Conservation (phyloP, 805 yeast genomes). For the Helenozyma rhizophorensis region DNA sequence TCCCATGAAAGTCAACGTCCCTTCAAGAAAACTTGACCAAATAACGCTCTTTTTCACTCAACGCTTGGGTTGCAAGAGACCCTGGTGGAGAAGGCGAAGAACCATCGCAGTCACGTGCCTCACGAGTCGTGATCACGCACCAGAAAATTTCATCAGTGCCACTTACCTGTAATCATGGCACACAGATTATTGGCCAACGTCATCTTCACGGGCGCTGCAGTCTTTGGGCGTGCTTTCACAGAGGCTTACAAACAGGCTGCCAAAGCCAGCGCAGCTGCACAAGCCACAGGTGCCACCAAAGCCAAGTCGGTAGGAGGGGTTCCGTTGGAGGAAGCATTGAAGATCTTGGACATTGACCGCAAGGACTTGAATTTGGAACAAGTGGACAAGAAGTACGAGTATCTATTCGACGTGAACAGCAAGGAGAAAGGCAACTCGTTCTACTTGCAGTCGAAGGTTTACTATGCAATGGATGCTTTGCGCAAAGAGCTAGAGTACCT, state of each 20-base stretch:
- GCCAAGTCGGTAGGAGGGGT: constrained; percentile 70
- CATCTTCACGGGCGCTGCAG: constrained; percentile 89
- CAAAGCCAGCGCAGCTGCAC: constrained; percentile 72
- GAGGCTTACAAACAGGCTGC: constrained; percentile 98
- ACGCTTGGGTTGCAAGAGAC: too few species aligned
- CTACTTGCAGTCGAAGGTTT: constrained; percentile 88
- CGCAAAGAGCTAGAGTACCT: constrained; percentile 68
- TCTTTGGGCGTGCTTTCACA: constrained; percentile 92
- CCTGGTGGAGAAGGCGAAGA: too few species aligned
- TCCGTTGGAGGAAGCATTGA: constrained; percentile 83
- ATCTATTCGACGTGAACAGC: constrained; percentile 81
- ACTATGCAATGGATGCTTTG: constrained; percentile 88
- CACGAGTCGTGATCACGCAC: constrained; percentile 1
- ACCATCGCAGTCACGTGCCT: too few species aligned
- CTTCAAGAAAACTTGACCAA: too few species aligned
- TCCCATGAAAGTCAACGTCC: too few species aligned
- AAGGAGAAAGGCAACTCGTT: constrained; percentile 96
- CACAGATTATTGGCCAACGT: constrained; percentile 89
- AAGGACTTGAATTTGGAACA: constrained; percentile 51
- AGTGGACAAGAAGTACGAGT: constrained; percentile 67
- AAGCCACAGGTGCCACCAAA: constrained; percentile 28
- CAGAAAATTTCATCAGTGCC: background rate
- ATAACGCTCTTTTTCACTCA: too few species aligned
- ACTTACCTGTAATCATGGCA: constrained; percentile 48
- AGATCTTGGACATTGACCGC: constrained; percentile 77